A percentile compares a stretch with the other conserved stretches of the same genome.
Conservation (phyloP, 2,329 filamentous ascomycete species). For the Fusarium sp. region DNA sequence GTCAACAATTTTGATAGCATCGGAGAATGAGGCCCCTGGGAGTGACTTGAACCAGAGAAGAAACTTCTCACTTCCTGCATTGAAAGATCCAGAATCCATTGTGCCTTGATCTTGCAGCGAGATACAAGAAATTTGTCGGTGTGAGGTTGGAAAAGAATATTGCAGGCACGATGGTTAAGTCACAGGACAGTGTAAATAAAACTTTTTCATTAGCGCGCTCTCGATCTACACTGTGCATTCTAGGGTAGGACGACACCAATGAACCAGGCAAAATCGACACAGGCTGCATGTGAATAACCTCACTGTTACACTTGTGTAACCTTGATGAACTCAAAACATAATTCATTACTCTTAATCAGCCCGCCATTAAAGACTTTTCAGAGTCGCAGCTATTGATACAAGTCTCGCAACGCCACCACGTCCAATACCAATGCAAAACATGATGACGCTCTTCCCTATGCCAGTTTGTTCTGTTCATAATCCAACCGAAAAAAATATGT, state of each 20-base stretch:
- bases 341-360: neutral
- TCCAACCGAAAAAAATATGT: neutral
- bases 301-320: neutral
- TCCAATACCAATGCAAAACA: neutral
- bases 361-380: neutral
- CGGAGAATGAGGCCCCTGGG: conserved; percentile 66
- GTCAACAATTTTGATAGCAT: conserved; percentile 64
- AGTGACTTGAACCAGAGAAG: conserved; percentile 65
- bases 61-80: conserved; percentile 59
- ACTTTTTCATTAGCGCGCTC: conserved; percentile 17
- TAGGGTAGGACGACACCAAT: neutral
- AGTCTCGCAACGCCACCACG: neutral
- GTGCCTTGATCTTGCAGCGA: neutral
- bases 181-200: conserved; percentile 20
- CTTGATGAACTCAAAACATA: neutral
- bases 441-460: neutral
- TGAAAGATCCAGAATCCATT: conserved; percentile 51
- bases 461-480: neutral
- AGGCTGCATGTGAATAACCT: neutral
- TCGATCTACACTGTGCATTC: neutral
- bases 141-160: neutral
- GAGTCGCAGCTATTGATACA: neutral
- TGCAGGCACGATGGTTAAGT: neutral
- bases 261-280: neutral
- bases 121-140: neutral